Base-by-base conservation (phyloP, 2,329 filamentous ascomycete genomes). In the Xylariaceae sp. region DNA sequence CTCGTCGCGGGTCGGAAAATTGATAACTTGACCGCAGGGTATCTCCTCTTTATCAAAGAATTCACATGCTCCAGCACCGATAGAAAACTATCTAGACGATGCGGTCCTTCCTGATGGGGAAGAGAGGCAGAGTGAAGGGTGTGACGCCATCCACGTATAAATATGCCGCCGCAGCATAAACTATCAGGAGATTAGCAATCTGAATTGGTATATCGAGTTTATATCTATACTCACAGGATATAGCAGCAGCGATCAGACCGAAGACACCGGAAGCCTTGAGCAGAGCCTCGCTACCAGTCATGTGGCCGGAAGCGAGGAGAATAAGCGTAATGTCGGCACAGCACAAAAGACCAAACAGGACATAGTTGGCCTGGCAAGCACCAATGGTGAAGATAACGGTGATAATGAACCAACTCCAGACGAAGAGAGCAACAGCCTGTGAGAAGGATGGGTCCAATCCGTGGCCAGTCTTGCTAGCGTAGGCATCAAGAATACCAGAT, bases 401-500 rank as follows among this genome's bases (percentile, higher is more conserved):
- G 37, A 66, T 55, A 48, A 66, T 64, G 55, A 65, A 65, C 64
- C 64, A 66, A 9, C 53, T 56, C 63, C 63, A 65, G 32, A 63
- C 55, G 47, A 65, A 66, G 45, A 66, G 62, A 29, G 63, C 61
- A 30, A 66, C 57, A 23, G 65, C 65, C 30, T 66, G 60, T 16
- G 58, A 40, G 49, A 67, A 67, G n/a, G n/a, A n/a, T n/a, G n/a
- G n/a, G n/a, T n/a, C 70, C 68, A 1, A 64, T 66, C 8, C n/a
- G n/a, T n/a, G n/a, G n/a, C n/a, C n/a, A n/a, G 44, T 49, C n/a
- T 62, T 24, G 40, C 71, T 66, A 15, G 66, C 69, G 59, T 74
- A 75, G n/a, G 72, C 64, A 8, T 65, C 61, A 5, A 74, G 39
- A 32, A 74, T 72, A 11, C 72, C 72, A 9, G 67, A 64, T 3